A percentile compares a stretch with the other conserved stretches of the same genome.
phyloP scores from a whole-genome alignment of 108 stramenopile genomes.

The Chaetoceros muelleri region DNA sequence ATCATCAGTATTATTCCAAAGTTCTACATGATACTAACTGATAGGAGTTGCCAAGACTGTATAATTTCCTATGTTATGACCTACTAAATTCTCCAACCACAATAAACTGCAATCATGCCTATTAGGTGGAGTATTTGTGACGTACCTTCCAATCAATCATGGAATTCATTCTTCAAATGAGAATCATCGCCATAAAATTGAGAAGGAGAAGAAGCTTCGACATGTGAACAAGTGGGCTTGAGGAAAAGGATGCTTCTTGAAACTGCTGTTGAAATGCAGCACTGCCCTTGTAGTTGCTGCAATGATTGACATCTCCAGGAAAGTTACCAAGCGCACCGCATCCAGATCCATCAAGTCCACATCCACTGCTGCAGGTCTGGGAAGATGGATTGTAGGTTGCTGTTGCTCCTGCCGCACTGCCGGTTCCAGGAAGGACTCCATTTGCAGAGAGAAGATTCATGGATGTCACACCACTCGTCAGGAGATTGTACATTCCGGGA shows the following conservation, averaged over 20 bases:
- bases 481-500: not conserved
- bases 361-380: not conserved
- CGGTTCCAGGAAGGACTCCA: conserved; percentile 1
- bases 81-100: no score
- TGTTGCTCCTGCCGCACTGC: not conserved
- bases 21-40: no score
- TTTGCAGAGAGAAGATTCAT: not conserved
- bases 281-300: not conserved
- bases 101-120: no score
- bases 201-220: not conserved
- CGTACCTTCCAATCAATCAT: no score
- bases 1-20: no score
- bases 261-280: not conserved
- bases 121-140: no score
- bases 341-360: not conserved
- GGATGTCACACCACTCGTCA: not conserved
- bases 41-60: no score
- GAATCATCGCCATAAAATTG: not conserved
- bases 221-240: not conserved
- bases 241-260: not conserved
- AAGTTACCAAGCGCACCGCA: not conserved
- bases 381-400: not conserved
- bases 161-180: no score
- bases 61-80: no score
- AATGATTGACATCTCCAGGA: not conserved